phyloP scores from a whole-genome alignment of 495 filamentous ascomycete species.

The Penicillium paradoxum region DNA sequence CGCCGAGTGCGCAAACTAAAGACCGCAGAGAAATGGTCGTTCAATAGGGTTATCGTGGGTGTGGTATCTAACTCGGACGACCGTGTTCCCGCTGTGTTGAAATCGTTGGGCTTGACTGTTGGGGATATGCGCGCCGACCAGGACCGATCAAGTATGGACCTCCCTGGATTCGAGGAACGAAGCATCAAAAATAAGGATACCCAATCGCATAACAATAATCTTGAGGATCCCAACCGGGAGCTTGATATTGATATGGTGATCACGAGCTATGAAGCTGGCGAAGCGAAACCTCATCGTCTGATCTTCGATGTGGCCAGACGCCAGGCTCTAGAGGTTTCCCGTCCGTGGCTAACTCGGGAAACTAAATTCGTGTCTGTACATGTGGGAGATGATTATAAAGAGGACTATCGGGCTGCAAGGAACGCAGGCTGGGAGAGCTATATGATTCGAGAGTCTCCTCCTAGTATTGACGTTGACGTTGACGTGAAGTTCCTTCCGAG shows the following conservation, averaged over 20 bases:
- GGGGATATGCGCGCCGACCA: slow-evolving; percentile 35
- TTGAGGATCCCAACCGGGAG: background rate
- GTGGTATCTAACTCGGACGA: slow-evolving; percentile 77
- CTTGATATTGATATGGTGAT: slow-evolving; percentile 61
- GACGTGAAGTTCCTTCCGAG: slow-evolving; percentile 13
- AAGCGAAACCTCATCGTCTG: slow-evolving; percentile 56
- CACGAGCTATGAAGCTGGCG: slow-evolving; percentile 69
- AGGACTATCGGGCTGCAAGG: slow-evolving; percentile 58
- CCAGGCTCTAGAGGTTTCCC: slow-evolving; percentile 27
- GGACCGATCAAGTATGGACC: slow-evolving; percentile 24
- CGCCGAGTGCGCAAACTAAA: slow-evolving; percentile 28
- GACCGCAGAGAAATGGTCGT: background rate
- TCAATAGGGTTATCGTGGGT: slow-evolving; percentile 50
- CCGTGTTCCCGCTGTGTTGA: slow-evolving; percentile 56
- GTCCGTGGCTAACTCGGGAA: background rate
- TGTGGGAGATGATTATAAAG: slow-evolving; percentile 61
- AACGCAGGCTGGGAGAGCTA: slow-evolving; percentile 61
- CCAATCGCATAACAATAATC: background rate
- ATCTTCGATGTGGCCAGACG: slow-evolving; percentile 61
- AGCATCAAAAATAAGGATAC: slow-evolving; percentile 4
- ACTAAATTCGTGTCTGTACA: slow-evolving; percentile 50
- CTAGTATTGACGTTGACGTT: background rate
- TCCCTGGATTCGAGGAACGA: slow-evolving; percentile 41
- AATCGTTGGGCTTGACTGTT: slow-evolving; percentile 56
- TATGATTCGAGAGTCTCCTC: slow-evolving; percentile 33